A percentile compares a stretch with the other conserved stretches of the same genome.
Conservation (phyloP, 2,329 filamentous ascomycete genomes). For the Leptographium radiaticola region DNA sequence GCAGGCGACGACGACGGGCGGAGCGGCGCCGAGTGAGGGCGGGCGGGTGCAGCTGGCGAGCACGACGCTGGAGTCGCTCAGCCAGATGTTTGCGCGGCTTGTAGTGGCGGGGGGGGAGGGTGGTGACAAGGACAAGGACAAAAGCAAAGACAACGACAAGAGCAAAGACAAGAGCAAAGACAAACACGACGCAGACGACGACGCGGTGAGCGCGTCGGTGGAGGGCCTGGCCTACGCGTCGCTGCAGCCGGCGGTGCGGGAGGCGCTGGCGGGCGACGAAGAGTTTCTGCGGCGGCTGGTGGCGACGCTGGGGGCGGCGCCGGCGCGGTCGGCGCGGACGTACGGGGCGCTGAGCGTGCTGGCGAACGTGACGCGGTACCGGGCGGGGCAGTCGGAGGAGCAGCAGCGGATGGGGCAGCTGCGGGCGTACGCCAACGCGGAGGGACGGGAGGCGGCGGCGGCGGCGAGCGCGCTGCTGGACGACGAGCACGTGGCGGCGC, state of each 20-base stretch:
- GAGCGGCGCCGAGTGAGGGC: neutral
- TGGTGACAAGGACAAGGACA: conserved; percentile 8
- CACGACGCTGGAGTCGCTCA: conserved; percentile 53
- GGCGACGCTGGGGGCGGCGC: conserved; percentile 42
- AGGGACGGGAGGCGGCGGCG: conserved; percentile 35
- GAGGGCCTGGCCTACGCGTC: conserved; percentile 91
- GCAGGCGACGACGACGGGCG: conserved; percentile 35
- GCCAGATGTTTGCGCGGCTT: conserved; percentile 52
- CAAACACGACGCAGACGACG: conserved; percentile 22
- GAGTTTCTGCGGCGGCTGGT: conserved; percentile 59
- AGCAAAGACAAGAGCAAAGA: too few species aligned
- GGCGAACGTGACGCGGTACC: conserved; percentile 71
- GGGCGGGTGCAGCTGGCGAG: conserved; percentile 32
- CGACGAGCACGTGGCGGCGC: conserved; percentile 57
- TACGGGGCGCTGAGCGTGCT: conserved; percentile 83
- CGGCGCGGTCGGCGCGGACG: conserved; percentile 55
- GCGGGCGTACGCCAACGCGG: conserved; percentile 85
- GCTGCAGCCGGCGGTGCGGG: conserved; percentile 72
- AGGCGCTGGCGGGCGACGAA: conserved; percentile 58
- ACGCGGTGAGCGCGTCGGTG: conserved; percentile 27
- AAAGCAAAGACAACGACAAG: neutral
- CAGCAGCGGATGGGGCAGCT: conserved; percentile 85
- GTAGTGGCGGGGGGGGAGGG: conserved; percentile 29
- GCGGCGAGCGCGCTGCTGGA: conserved; percentile 53
- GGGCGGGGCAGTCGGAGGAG: conserved; percentile 69